Evolutionary conservation across 1,284 basidiomycete genomes (phyloP).

Genomic region (Tilletiaria anomala): DNA sequence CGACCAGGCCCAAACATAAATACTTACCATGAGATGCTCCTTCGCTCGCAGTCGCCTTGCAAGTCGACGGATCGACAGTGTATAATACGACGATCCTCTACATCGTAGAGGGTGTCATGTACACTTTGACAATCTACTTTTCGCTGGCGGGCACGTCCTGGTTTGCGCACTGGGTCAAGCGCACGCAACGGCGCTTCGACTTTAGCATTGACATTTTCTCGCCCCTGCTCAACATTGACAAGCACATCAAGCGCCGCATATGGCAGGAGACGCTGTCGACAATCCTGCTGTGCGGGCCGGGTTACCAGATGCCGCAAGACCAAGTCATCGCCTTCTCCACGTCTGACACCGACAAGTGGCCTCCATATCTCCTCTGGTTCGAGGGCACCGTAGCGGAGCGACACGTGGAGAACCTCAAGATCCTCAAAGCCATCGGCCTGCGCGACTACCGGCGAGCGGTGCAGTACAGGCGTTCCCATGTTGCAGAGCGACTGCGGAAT

Average conservation of each 20-base stretch:
- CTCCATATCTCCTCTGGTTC: slow-evolving; percentile 60
- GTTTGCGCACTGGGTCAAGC: slow-evolving; percentile 40
- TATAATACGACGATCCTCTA: slow-evolving; percentile 30
- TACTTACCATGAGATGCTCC: too few species aligned
- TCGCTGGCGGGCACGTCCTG: slow-evolving; percentile 12
- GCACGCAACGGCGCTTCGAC: slow-evolving; percentile 53
- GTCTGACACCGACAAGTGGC: slow-evolving; percentile 49
- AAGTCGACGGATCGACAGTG: slow-evolving; percentile 19
- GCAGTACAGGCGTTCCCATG: slow-evolving; percentile 7
- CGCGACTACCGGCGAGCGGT: slow-evolving; percentile 10
- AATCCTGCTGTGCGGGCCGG: slow-evolving; percentile 51
- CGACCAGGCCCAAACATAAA: neutral
- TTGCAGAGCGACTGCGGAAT: slow-evolving; percentile 8
- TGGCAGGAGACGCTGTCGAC: slow-evolving; percentile 67
- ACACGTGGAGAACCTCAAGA: slow-evolving; percentile 64
- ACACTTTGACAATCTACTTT: slow-evolving; percentile 30
- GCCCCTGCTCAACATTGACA: slow-evolving; percentile 54
- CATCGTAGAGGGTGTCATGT: slow-evolving; percentile 13
- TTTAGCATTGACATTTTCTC: slow-evolving; percentile 70
- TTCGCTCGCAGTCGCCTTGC: slow-evolving; percentile 34
- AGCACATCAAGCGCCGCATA: slow-evolving; percentile 58
- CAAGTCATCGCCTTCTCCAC: slow-evolving; percentile 53
- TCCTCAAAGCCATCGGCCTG: slow-evolving; percentile 36
- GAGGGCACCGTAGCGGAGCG: slow-evolving; percentile 56
- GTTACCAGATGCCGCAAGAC: slow-evolving; percentile 51